Percentiles rank a stretch among this genome's conserved stretches.
Conservation (phyloP, 108 stramenopile genomes). For the Cyclostephanos tholiformis region DNA sequence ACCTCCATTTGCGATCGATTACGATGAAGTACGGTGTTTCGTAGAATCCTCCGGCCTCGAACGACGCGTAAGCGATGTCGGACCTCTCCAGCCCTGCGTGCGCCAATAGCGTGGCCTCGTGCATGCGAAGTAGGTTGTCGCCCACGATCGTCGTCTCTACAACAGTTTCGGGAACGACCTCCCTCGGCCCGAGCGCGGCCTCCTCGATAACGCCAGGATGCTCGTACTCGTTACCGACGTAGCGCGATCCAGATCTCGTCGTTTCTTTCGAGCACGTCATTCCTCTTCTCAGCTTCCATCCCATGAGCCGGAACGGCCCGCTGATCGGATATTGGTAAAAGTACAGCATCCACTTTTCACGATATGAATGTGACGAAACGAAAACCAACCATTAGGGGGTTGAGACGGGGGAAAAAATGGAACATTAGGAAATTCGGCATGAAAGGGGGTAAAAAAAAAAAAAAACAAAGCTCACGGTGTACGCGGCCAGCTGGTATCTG, state of each 20-base stretch:
- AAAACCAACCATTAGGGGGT: too few relatives aligned
- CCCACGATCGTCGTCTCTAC: conserved; percentile 38
- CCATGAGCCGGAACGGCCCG: conserved; percentile 65
- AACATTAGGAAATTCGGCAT: background rate
- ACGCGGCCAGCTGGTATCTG: conserved; percentile 82
- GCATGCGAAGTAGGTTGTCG: conserved; percentile 76
- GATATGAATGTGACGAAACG: background rate
- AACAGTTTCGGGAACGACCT: conserved; percentile 2
- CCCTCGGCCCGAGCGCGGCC: background rate
- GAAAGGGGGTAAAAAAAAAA: background rate
- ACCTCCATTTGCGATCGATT: conserved; percentile 83
- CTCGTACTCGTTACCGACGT: background rate
- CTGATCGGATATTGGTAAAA: conserved; percentile 82
- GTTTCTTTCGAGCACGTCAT: conserved; percentile 5
- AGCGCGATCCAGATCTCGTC: background rate
- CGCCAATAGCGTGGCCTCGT: conserved; percentile 75
- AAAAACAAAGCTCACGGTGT: conserved; percentile 48
- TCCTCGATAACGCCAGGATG: conserved; percentile 1
- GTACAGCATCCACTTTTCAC: conserved; percentile 71
- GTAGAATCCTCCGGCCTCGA: conserved; percentile 69
- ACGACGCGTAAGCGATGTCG: conserved; percentile 91
- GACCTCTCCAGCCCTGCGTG: conserved; percentile 71
- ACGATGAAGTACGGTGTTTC: conserved; percentile 93
- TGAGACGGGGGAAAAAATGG: background rate
- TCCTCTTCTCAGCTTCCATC: conserved; percentile 34